A percentile compares a stretch with the other conserved stretches of the same genome.
Conservation (phyloP, 192 early-diverging fungal genomes). For the Chytriomyces confervae region DNA sequence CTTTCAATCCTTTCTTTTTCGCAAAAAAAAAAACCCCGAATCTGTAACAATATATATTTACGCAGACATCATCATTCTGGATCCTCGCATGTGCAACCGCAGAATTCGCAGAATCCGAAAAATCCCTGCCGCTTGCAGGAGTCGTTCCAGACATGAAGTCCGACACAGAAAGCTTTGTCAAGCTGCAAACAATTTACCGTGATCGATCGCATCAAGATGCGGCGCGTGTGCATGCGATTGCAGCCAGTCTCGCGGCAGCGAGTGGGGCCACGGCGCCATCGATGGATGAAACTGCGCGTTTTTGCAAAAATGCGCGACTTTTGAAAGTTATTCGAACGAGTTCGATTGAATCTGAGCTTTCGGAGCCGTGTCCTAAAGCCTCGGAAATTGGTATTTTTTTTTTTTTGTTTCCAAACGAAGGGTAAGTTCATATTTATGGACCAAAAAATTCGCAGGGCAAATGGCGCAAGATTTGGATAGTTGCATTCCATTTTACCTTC, state of each 20-base stretch:
- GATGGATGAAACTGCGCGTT: slow-evolving; percentile 67
- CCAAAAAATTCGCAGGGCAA: slow-evolving; percentile 38
- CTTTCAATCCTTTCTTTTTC: slow-evolving; percentile 8
- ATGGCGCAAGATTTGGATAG: slow-evolving; percentile 60
- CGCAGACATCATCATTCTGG: slow-evolving; percentile 79
- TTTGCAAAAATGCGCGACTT: slow-evolving; percentile 81
- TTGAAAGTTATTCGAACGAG: slow-evolving; percentile 26
- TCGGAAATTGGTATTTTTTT: slow-evolving; percentile 3
- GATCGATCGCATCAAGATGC: slow-evolving; percentile 76
- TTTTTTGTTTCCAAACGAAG: background rate
- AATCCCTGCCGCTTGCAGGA: slow-evolving; percentile 84
- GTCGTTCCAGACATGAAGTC: slow-evolving; percentile 97
- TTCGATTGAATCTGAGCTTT: slow-evolving; percentile 33
- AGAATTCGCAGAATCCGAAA: slow-evolving; percentile 77
- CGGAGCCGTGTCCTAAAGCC: slow-evolving; percentile 10
- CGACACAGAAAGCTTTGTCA: slow-evolving; percentile 85
- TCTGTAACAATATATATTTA: background rate
- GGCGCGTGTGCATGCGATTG: slow-evolving; percentile 18
- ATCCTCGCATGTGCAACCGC: slow-evolving; percentile 76
- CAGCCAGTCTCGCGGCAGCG: slow-evolving; percentile 20
- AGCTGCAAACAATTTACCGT: slow-evolving; percentile 84
- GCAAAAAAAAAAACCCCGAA: background rate
- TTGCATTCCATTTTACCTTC: slow-evolving; percentile 66
- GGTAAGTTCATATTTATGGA: background rate
- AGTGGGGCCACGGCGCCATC: slow-evolving; percentile 54